A percentile compares a stretch with the other conserved stretches of the same genome.
Evolutionary conservation across 2,329 filamentous ascomycete genomes (phyloP).

Genomic region (Ceratocystis cubensis): DNA sequence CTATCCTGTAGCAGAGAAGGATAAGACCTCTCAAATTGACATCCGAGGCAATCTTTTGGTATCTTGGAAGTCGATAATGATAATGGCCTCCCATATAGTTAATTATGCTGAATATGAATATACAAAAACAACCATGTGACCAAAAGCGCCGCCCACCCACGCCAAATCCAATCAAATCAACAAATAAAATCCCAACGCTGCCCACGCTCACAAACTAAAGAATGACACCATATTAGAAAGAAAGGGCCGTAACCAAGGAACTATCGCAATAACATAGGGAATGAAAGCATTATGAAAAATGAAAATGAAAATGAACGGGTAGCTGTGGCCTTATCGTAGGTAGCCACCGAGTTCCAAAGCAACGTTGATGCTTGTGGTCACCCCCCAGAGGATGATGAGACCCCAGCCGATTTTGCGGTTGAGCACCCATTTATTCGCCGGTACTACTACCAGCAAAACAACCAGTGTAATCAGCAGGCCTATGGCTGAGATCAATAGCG

Average conservation of each 20-base stretch:
- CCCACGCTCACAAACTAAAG: not conserved
- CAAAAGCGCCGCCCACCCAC: not conserved
- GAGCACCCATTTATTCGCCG: slow-evolving; percentile 76
- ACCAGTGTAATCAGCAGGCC: slow-evolving; percentile 71
- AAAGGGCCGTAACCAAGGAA: not conserved
- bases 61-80: too few species aligned
- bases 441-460: slow-evolving; percentile 66
- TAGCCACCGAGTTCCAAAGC: slow-evolving; percentile 57
- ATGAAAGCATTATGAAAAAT: not conserved
- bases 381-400: slow-evolving; percentile 65
- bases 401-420: slow-evolving; percentile 69
- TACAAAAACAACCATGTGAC: not conserved
- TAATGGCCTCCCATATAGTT: too few species aligned
- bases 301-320: not conserved
- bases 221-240: not conserved
- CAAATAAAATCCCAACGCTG: slow-evolving; percentile 1
- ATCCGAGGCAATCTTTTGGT: too few species aligned
- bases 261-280: not conserved
- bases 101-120: not conserved
- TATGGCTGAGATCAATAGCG: slow-evolving; percentile 72
- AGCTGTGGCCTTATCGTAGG: slow-evolving; percentile 28
- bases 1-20: too few species aligned
- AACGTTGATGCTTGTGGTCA: slow-evolving; percentile 73
- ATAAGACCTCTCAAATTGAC: too few species aligned
- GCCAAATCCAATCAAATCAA: not conserved